Base-by-base conservation (phyloP, 2,329 filamentous ascomycete genomes). In the Coniochaeta sp. region DNA sequence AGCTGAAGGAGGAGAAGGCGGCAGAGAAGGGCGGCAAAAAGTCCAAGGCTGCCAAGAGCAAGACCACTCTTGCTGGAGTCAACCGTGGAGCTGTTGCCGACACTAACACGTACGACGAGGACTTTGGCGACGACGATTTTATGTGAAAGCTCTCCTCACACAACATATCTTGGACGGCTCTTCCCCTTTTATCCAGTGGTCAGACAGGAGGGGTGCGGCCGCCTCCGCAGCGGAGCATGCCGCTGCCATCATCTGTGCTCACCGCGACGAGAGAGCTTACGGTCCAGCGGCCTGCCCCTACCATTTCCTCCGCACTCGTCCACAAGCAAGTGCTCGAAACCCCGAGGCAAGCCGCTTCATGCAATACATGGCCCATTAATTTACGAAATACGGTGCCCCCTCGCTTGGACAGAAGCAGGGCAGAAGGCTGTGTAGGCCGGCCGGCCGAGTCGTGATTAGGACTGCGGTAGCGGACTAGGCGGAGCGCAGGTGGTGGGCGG, bases 1-100 rank as follows among this genome's bases (percentile, higher is more conserved):
- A 96, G 83, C 89, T 98, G 89, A 96, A 92, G 81, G 93, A 97
- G 75, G 95, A 99, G 83, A 97, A 98, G 83, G 87, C 89, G 4
- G 86, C 90, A 3, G 91, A 96, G 65, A 97, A 96, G 82, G 88
- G 90, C 59, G 90, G 89, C 70, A 99, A 98, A 89, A 99, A 98
- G 86, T 87, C 82, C 68, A 98, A 98, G 84, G 93, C 93, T 4
- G 89, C 91, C 63, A 98, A 98, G 86, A 96, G 89, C 42, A 99
- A 99, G 86, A 86, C 90, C 19, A 88, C 86, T 7, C 80, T 98
- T 57, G 89, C 90, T 59, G 66, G 67, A 16, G 86, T 89, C 61
- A 78, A 75, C 70, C 78, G 88, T 71, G 75, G 81, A 67, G 81
- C 81, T 64, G 76, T 77, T 57, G 81, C 86, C 17, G 93, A 98